A percentile compares a stretch with the other conserved stretches of the same genome.
phyloP scores from a whole-genome alignment of 1,284 basidiomycete species.

The Puccinia triticina region DNA sequence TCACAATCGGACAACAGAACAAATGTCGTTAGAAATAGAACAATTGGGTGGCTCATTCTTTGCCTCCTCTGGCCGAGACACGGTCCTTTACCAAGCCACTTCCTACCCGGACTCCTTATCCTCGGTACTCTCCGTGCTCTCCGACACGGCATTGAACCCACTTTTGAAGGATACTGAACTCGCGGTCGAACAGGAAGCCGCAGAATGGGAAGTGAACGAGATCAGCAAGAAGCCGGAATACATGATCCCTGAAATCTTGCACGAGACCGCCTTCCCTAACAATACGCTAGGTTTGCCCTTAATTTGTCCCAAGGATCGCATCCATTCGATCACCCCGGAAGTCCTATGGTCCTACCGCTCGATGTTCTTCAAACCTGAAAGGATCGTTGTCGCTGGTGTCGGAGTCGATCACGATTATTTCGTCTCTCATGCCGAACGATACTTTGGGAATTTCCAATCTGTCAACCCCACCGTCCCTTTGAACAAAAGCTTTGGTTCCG shows the following conservation, averaged over 20 bases:
- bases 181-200: slow-evolving; percentile 31
- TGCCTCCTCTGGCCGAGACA: slow-evolving; percentile 48
- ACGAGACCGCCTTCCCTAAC: slow-evolving; percentile 46
- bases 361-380: slow-evolving; percentile 41
- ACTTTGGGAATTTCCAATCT: slow-evolving; percentile 42
- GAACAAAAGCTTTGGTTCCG: background rate
- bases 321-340: slow-evolving; percentile 32
- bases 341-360: slow-evolving; percentile 37
- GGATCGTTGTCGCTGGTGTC: slow-evolving; percentile 49
- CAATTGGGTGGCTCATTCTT: slow-evolving; percentile 48
- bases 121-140: slow-evolving; percentile 35
- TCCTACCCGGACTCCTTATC: slow-evolving; percentile 44
- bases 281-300: slow-evolving; percentile 49
- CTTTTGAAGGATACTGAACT: slow-evolving; percentile 29
- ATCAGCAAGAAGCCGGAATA: slow-evolving; percentile 47
- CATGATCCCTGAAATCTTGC: slow-evolving; percentile 46
- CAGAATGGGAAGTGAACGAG: slow-evolving; percentile 48
- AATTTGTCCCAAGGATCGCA: slow-evolving; percentile 48
- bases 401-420: slow-evolving; percentile 49
- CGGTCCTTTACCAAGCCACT: slow-evolving; percentile 48
- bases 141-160: slow-evolving; percentile 43
- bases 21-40: slow-evolving; percentile 47
- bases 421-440: slow-evolving; percentile 8
- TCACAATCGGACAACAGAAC: slow-evolving; percentile 22
- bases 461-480: slow-evolving; percentile 8